Conservation (phyloP, 2,329 filamentous ascomycete genomes). For the Magnaporthiopsis incrustans region DNA sequence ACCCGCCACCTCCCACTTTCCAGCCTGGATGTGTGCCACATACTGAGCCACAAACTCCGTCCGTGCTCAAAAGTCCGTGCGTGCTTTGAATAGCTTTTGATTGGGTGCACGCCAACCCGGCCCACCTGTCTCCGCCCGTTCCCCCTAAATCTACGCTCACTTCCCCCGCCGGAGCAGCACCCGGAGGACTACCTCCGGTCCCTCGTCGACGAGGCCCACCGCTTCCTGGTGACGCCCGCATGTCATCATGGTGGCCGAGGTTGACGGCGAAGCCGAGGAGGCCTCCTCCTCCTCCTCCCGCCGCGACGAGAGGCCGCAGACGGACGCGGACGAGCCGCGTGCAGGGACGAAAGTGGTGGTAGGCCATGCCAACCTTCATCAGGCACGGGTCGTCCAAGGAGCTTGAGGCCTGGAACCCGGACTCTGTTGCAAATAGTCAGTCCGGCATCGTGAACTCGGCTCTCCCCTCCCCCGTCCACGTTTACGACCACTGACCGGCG, state of each 20-base stretch:
- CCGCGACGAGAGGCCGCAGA: too few relatives aligned
- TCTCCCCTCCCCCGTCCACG: too few relatives aligned
- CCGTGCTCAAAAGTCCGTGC: too few relatives aligned
- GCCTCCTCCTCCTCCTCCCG: too few relatives aligned
- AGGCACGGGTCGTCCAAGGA: slow-evolving; percentile 2
- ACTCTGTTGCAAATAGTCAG: neutral
- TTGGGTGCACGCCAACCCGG: too few relatives aligned
- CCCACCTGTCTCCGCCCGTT: too few relatives aligned
- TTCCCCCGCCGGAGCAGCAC: neutral
- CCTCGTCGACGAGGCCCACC: slow-evolving; percentile 1
- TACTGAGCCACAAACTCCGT: too few relatives aligned
- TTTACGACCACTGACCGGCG: too few relatives aligned
- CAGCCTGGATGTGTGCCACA: too few relatives aligned
- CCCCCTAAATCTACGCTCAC: too few relatives aligned
- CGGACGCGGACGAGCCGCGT: neutral
- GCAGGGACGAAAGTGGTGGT: neutral
- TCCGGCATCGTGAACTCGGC: neutral
- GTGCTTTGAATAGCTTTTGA: too few relatives aligned
- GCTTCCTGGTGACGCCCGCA: neutral
- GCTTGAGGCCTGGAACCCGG: slow-evolving; percentile 1
- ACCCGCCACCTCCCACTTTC: too few relatives aligned
- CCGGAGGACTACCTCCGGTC: neutral
- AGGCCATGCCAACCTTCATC: slow-evolving; percentile 1
- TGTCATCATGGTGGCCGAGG: slow-evolving; percentile 4
- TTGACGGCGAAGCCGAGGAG: neutral